Conservation (phyloP, 2,329 filamentous ascomycete genomes). For the Rugonectria rugulosa region DNA sequence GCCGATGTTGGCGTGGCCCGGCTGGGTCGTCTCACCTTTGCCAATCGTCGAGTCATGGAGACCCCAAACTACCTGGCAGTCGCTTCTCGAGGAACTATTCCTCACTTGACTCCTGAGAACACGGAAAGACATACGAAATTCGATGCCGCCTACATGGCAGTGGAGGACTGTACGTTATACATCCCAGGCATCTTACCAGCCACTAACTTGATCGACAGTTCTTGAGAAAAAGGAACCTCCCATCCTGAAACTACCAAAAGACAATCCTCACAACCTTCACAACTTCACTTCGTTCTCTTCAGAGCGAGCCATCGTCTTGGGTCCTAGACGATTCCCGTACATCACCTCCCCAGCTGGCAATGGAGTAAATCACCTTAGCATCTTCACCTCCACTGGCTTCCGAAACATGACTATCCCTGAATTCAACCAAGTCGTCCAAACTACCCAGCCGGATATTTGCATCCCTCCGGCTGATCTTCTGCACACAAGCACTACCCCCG, state of each 20-base stretch:
- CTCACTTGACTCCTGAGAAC: slow-evolving; percentile 89
- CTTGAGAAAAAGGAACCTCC: slow-evolving; percentile 62
- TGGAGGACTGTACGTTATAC: slow-evolving; percentile 85
- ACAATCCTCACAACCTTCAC: slow-evolving; percentile 68
- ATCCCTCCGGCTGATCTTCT: slow-evolving; percentile 79
- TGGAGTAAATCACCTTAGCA: slow-evolving; percentile 72
- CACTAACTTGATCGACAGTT: slow-evolving; percentile 50
- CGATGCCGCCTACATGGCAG: slow-evolving; percentile 76
- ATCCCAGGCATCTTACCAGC: not conserved
- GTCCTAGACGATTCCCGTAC: slow-evolving; percentile 78
- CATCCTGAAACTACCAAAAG: slow-evolving; percentile 52
- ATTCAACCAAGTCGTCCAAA: slow-evolving; percentile 70
- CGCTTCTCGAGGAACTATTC: slow-evolving; percentile 83
- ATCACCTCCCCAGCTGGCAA: slow-evolving; percentile 76
- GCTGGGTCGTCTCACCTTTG: slow-evolving; percentile 71
- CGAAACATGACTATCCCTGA: slow-evolving; percentile 71
- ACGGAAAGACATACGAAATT: slow-evolving; percentile 71
- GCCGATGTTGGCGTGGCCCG: slow-evolving; percentile 61
- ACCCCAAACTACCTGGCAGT: slow-evolving; percentile 85
- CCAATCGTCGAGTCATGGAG: slow-evolving; percentile 69
- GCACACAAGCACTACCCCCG: slow-evolving; percentile 57
- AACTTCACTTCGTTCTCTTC: slow-evolving; percentile 78
- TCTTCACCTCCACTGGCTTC: slow-evolving; percentile 90
- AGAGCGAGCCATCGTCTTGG: slow-evolving; percentile 73
- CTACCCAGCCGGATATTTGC: slow-evolving; percentile 80